These are phyloP conservation scores for Pestalotiopsis fici DNA, from an alignment of 2,329 filamentous ascomycete species.

Conservation along the genomic window DNA sequence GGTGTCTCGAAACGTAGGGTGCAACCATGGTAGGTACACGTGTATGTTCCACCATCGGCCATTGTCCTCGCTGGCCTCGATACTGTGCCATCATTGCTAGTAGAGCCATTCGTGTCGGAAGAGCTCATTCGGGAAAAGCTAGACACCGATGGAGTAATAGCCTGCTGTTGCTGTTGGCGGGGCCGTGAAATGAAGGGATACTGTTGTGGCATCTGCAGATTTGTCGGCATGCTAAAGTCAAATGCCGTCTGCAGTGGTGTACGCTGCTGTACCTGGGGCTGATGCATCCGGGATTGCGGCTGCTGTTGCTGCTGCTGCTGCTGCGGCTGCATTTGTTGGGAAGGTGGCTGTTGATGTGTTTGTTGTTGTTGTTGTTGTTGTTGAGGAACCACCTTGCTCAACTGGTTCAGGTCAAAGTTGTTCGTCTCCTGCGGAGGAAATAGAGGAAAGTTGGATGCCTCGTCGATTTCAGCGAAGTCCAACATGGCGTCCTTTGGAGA, in stretches of 20 bases:
- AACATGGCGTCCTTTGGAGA: conserved; percentile 91
- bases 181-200: conserved; percentile 37
- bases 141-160: conserved; percentile 38
- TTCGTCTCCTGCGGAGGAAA: conserved; percentile 64
- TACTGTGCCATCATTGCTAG: conserved; percentile 33
- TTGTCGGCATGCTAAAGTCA: conserved; percentile 38
- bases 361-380: conserved; percentile 16
- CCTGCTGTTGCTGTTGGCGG: conserved; percentile 25
- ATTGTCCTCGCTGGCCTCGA: conserved; percentile 62
- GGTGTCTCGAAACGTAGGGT: conserved; percentile 86
- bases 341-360: too few species aligned
- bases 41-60: conserved; percentile 87
- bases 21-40: conserved; percentile 93
- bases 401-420: conserved; percentile 40
- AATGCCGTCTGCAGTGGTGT: conserved; percentile 26
- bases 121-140: conserved; percentile 43
- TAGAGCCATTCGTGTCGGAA: conserved; percentile 37
- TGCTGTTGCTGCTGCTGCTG: conserved; percentile 1
- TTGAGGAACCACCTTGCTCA: conserved; percentile 31
- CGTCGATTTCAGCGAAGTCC: conserved; percentile 78
- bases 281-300: conserved; percentile 25
- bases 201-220: conserved; percentile 36
- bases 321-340: conserved; percentile 17
- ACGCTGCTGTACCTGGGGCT: conserved; percentile 13
- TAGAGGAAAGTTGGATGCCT: conserved; percentile 69